Percentiles rank a stretch among this genome's conserved stretches.
These are phyloP conservation scores for Penicillium egyptiacum DNA, from an alignment of 495 filamentous ascomycete species.

Conservation along the genomic window DNA sequence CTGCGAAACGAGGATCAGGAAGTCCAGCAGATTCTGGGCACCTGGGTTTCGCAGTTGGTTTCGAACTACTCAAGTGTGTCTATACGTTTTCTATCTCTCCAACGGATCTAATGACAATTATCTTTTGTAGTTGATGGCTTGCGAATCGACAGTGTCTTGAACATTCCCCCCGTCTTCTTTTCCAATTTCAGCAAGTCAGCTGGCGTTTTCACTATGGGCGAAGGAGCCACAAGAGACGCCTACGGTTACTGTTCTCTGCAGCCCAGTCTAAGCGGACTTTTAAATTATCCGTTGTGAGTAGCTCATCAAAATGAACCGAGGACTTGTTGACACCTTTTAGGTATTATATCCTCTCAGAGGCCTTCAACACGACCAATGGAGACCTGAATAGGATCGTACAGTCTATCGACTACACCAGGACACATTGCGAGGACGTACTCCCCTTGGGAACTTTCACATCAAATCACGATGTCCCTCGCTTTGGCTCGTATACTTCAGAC, in stretches of 20 bases:
- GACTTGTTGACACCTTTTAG: conserved; percentile 61
- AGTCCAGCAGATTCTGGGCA: conserved; percentile 52
- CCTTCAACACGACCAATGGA: conserved; percentile 50
- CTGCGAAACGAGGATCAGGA: conserved; percentile 58
- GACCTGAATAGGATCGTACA: conserved; percentile 52
- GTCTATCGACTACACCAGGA: conserved; percentile 43
- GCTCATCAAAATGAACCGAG: conserved; percentile 23
- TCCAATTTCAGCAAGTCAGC: conserved; percentile 56
- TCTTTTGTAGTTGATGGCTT: conserved; percentile 59
- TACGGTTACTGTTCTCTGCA: conserved; percentile 61
- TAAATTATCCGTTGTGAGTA: conserved; percentile 63
- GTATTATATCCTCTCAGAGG: conserved; percentile 57
- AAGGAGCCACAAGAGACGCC: conserved; percentile 61
- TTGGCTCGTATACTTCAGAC: conserved; percentile 45
- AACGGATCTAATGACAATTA: conserved; percentile 6
- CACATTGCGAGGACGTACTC: conserved; percentile 52
- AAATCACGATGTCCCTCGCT: conserved; percentile 68
- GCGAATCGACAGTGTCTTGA: conserved; percentile 68
- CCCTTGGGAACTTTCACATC: conserved; percentile 66
- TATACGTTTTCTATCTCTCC: conserved; percentile 5
- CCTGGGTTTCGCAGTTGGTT: conserved; percentile 61
- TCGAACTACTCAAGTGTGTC: conserved; percentile 53
- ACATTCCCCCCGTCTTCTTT: conserved; percentile 65
- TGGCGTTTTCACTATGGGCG: conserved; percentile 63
- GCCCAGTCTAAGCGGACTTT: conserved; percentile 48